Evolutionary conservation across 495 filamentous ascomycete species (phyloP).

Genomic region (Friedmanniomyces endolithicus): DNA sequence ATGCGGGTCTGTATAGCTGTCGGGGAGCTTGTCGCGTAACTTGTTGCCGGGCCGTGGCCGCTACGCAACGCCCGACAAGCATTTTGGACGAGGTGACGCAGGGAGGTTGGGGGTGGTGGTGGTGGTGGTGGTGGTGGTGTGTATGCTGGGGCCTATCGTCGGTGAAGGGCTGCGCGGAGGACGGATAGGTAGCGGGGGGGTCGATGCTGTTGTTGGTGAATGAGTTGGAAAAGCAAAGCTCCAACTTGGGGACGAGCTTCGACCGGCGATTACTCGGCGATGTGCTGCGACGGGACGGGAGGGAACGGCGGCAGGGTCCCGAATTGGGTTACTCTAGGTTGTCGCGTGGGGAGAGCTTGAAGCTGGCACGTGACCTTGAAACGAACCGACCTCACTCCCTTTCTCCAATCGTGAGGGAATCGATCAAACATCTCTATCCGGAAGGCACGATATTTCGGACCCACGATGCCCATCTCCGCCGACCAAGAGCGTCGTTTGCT

Average conservation of each 20-base stretch:
- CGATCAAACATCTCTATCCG: too few species aligned
- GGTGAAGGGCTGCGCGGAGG: neutral
- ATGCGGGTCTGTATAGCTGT: constrained; percentile 36
- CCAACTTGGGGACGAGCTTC: neutral
- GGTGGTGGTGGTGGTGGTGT: too few species aligned
- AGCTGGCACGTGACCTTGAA: too few species aligned
- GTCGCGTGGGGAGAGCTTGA: too few species aligned
- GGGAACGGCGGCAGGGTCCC: neutral
- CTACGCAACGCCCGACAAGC: constrained; percentile 48
- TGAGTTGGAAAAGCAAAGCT: constrained; percentile 5
- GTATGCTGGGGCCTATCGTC: neutral
- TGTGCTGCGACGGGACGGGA: neutral
- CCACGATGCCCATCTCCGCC: constrained; percentile 32
- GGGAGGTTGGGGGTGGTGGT: too few species aligned
- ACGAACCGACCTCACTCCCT: too few species aligned
- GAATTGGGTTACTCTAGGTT: too few species aligned
- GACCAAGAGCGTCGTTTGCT: constrained; percentile 63
- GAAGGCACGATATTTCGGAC: too few species aligned
- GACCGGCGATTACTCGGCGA: neutral
- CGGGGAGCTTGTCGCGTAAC: constrained; percentile 23
- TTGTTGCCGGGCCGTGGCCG: constrained; percentile 43
- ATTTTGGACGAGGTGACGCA: constrained; percentile 27
- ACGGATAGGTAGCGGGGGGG: neutral
- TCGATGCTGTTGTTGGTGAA: neutral
- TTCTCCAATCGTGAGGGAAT: too few species aligned